phyloP scores from a whole-genome alignment of 257 asterid species.

The Solanum habrochaites region DNA sequence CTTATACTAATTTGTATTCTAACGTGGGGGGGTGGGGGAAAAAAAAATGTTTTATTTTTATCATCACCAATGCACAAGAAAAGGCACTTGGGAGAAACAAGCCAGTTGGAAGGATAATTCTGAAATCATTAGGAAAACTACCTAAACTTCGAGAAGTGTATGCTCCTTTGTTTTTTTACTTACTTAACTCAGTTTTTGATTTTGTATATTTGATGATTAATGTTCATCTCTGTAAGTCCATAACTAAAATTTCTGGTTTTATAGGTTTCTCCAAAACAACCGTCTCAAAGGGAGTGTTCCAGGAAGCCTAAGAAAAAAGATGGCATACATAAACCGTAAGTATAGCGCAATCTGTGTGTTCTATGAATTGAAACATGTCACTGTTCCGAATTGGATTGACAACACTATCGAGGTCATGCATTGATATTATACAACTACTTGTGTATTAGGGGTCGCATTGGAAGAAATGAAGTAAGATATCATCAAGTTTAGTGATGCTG shows the following conservation, averaged over 20 bases:
- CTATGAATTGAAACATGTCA: not conserved
- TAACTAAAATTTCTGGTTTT: not conserved
- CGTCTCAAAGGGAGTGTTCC: conserved; percentile 37
- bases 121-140: conserved; percentile 40
- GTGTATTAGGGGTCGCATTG: conserved; percentile 18
- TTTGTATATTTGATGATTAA: not conserved
- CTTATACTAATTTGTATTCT: not conserved
- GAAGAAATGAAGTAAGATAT: conserved; percentile 4
- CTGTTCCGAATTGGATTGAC: not conserved
- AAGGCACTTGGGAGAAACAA: conserved; percentile 81
- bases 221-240: not conserved
- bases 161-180: not conserved
- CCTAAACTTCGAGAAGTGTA: conserved; percentile 63
- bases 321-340: conserved; percentile 29
- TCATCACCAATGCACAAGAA: not conserved
- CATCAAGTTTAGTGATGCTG: not conserved
- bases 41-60: too few species aligned
- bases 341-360: conserved; percentile 11
- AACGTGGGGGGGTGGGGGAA: too few species aligned
- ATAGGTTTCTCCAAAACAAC: conserved; percentile 70
- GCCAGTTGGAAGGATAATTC: conserved; percentile 54
- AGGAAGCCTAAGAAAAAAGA: conserved; percentile 23
- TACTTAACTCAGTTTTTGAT: not conserved
- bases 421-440: not conserved
- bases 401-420: too few species aligned